Evolutionary conservation across 495 filamentous ascomycete genomes (phyloP).

Genomic region (Bacidia rubella): DNA sequence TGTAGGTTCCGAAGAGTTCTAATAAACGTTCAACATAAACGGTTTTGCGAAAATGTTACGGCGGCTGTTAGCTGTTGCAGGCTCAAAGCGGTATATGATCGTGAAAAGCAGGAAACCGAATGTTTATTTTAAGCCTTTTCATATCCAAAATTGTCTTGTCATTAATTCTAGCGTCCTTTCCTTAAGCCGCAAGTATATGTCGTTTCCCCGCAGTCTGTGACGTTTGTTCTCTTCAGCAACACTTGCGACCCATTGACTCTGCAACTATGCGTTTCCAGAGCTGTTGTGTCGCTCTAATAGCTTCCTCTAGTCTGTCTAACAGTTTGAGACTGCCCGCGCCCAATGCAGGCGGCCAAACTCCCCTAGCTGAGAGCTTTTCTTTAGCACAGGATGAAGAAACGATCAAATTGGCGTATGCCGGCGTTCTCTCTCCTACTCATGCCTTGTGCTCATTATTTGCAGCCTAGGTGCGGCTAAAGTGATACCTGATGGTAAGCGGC

Average conservation of each 20-base stretch:
- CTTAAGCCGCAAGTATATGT: too few species aligned
- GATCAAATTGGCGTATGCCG: neutral
- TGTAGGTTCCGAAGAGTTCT: neutral
- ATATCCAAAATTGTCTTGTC: neutral
- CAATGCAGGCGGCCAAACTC: neutral
- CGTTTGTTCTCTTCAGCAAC: too few species aligned
- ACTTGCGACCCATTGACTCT: too few species aligned
- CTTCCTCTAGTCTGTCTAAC: neutral
- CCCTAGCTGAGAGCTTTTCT: neutral
- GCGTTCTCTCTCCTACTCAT: neutral
- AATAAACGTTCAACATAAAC: too few species aligned
- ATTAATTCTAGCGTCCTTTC: too few species aligned
- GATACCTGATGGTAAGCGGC: slow-evolving; percentile 32
- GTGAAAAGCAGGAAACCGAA: neutral
- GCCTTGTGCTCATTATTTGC: neutral
- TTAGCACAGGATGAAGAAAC: neutral
- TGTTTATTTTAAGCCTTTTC: neutral
- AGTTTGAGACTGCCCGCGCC: neutral
- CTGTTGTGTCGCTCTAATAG: neutral
- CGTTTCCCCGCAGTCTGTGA: too few species aligned
- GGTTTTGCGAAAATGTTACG: too few species aligned
- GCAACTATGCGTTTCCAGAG: neutral
- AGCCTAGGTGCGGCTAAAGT: slow-evolving; percentile 47
- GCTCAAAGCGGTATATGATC: too few species aligned
- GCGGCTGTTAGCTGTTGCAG: too few species aligned